A percentile compares a stretch with the other conserved stretches of the same genome.
These are phyloP conservation scores for Aspergillus ochraceus DNA, from an alignment of 2,329 filamentous ascomycete species.

Conservation along the genomic window DNA sequence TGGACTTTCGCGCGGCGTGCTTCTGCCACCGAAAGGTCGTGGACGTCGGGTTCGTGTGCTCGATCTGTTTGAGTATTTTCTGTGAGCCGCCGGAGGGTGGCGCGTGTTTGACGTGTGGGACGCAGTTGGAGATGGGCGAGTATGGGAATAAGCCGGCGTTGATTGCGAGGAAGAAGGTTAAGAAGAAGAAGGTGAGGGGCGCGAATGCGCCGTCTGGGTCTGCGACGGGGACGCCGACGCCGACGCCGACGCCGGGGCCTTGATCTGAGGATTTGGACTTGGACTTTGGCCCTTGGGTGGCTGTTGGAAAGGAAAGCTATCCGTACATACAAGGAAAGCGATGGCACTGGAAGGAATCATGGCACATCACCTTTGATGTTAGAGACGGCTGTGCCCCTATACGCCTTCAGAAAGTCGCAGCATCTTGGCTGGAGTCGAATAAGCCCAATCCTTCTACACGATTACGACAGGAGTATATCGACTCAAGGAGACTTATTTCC, in stretches of 20 bases:
- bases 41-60: constrained; percentile 92
- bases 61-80: constrained; percentile 93
- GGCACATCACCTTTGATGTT: no score
- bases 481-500: constrained; percentile 1
- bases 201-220: constrained; percentile 49
- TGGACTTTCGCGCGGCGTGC: constrained; percentile 97
- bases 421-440: no score
- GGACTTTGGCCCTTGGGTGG: neutral
- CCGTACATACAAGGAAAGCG: no score
- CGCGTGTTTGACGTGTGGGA: constrained; percentile 81
- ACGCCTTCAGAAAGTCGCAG: no score
- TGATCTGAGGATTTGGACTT: constrained; percentile 14
- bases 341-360: no score
- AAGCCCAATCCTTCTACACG: no score
- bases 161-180: constrained; percentile 64
- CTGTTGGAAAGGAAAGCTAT: no score
- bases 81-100: constrained; percentile 65
- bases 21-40: constrained; percentile 94
- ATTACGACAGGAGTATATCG: neutral
- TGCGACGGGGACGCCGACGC: constrained; percentile 60
- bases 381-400: no score
- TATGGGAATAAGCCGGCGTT: constrained; percentile 78
- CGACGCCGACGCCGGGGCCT: constrained; percentile 47
- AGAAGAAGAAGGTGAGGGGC: constrained; percentile 68
- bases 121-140: constrained; percentile 70